Evolutionary conservation across 208 protist genomes (phyloP).

Genomic region (Porcisia deanei): DNA sequence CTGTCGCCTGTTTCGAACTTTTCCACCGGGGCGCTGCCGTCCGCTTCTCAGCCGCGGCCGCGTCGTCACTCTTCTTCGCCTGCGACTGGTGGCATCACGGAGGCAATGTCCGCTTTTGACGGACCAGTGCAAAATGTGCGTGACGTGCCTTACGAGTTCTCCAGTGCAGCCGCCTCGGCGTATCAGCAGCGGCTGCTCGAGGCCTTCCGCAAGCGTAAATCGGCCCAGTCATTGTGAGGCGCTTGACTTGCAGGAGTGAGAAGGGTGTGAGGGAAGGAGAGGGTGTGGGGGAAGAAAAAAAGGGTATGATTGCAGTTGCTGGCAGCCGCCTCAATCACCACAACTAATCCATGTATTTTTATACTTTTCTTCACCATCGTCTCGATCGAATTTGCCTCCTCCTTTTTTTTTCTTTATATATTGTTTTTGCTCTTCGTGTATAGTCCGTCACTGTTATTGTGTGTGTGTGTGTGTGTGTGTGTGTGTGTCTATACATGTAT

Average conservation of each 20-base stretch:
- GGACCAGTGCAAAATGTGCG: slow-evolving; percentile 26
- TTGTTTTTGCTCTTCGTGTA: too few species aligned
- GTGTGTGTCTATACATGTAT: background rate
- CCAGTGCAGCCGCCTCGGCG: slow-evolving; percentile 66
- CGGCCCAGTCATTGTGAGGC: background rate
- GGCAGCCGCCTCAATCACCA: too few species aligned
- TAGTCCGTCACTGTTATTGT: background rate
- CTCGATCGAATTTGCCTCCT: too few species aligned
- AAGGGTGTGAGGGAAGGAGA: too few species aligned
- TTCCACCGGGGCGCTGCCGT: background rate
- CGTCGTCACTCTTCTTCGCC: slow-evolving; percentile 8
- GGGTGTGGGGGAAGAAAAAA: too few species aligned
- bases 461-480: background rate
- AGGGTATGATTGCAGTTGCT: too few species aligned
- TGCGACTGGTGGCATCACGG: slow-evolving; percentile 14
- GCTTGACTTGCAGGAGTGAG: too few species aligned
- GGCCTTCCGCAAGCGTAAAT: slow-evolving; percentile 58
- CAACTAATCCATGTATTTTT: too few species aligned
- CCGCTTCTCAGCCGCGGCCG: slow-evolving; percentile 8
- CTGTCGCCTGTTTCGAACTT: background rate
- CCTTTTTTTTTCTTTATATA: too few species aligned
- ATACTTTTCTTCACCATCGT: too few species aligned
- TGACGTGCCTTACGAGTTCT: slow-evolving; percentile 71
- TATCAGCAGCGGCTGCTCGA: slow-evolving; percentile 88
- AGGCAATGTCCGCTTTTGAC: slow-evolving; percentile 19